Evolutionary conservation across 2,329 filamentous ascomycete genomes (phyloP).

Genomic region (Aspergillus sp.): DNA sequence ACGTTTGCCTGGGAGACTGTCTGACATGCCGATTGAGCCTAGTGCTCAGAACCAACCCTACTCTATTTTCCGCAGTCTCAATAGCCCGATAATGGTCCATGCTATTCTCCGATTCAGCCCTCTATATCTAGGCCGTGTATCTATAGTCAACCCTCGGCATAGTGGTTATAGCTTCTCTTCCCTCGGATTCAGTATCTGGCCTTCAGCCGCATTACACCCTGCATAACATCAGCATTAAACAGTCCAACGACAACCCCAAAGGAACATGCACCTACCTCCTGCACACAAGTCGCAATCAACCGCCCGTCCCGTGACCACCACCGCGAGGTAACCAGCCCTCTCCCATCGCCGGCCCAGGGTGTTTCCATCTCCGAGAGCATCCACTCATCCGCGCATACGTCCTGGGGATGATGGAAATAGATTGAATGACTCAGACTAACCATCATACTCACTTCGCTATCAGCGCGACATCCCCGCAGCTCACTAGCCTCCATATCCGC

Average conservation of each 20-base stretch:
- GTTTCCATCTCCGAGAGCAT: constrained; percentile 33
- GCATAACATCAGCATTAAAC: too few species aligned
- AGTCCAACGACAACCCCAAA: too few species aligned
- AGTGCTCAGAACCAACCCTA: too few species aligned
- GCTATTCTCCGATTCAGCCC: too few species aligned
- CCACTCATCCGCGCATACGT: constrained; percentile 35
- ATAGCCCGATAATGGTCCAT: too few species aligned
- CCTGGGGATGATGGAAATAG: constrained; percentile 34
- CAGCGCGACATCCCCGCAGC: constrained; percentile 10
- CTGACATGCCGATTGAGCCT: too few species aligned
- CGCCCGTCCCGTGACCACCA: constrained; percentile 33
- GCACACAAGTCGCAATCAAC: constrained; percentile 33
- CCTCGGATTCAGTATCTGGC: not conserved
- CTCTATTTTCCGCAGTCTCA: too few species aligned
- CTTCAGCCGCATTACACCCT: not conserved
- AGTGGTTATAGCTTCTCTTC: not conserved
- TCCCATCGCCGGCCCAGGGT: constrained; percentile 35
- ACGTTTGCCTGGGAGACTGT: not conserved
- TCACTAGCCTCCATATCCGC: constrained; percentile 22
- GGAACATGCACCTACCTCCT: constrained; percentile 26
- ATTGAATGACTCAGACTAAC: constrained; percentile 36
- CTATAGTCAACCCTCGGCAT: too few species aligned
- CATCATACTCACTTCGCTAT: constrained; percentile 30
- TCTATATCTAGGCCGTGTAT: too few species aligned
- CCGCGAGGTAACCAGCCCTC: constrained; percentile 31